Evolutionary conservation across 2,329 filamentous ascomycete genomes (phyloP).

Genomic region (Zymoseptoria brevis): DNA sequence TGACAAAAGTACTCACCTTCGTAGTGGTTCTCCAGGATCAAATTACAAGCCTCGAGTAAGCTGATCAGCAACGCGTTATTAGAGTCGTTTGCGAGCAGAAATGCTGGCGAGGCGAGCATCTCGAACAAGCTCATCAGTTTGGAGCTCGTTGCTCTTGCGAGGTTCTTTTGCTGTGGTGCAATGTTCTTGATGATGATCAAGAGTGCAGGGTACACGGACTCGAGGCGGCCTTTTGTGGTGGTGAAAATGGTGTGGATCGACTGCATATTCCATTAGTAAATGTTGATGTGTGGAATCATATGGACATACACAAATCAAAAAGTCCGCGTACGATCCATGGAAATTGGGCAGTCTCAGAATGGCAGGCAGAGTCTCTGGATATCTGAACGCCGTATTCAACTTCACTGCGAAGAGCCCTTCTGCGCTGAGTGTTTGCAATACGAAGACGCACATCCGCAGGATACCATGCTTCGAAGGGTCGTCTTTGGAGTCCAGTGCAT

Average conservation of each 20-base stretch:
- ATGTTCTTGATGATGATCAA: slow-evolving; percentile 92
- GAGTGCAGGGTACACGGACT: slow-evolving; percentile 85
- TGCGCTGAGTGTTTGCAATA: slow-evolving; percentile 88
- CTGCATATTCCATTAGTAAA: slow-evolving; percentile 36
- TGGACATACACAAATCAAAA: slow-evolving; percentile 71
- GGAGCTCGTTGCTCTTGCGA: slow-evolving; percentile 66
- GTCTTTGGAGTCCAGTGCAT: slow-evolving; percentile 79
- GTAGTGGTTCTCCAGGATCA: slow-evolving; percentile 74
- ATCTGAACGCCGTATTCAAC: slow-evolving; percentile 80
- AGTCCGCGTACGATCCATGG: slow-evolving; percentile 85
- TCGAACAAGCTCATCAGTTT: slow-evolving; percentile 82
- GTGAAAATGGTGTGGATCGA: slow-evolving; percentile 90
- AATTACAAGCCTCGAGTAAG: slow-evolving; percentile 79
- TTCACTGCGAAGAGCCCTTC: slow-evolving; percentile 85
- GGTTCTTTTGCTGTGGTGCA: slow-evolving; percentile 69
- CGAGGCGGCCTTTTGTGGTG: slow-evolving; percentile 79
- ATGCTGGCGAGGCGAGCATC: slow-evolving; percentile 89
- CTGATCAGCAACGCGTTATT: slow-evolving; percentile 78
- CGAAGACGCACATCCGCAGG: slow-evolving; percentile 94
- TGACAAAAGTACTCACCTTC: slow-evolving; percentile 17
- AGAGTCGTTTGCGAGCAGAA: slow-evolving; percentile 82
- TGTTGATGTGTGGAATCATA: slow-evolving; percentile 18
- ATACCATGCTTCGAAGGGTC: slow-evolving; percentile 85
- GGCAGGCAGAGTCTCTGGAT: slow-evolving; percentile 75
- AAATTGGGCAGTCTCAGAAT: slow-evolving; percentile 79